These are phyloP conservation scores for Rosa lucieae DNA, from an alignment of 306 rosid genomes.

Conservation along the genomic window DNA sequence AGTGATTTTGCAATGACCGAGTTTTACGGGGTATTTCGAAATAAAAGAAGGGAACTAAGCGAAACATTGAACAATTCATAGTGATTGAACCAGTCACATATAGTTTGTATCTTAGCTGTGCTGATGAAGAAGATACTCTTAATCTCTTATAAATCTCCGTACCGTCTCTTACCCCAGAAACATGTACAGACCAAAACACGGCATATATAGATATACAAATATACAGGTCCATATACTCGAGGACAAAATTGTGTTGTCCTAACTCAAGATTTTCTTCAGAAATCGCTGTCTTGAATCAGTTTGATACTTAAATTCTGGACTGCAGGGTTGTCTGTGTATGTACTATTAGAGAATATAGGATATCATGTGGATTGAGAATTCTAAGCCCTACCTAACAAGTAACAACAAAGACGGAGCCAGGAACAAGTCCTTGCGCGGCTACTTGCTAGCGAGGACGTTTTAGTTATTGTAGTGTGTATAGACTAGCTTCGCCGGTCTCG, in stretches of 20 bases:
- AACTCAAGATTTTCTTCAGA: neutral
- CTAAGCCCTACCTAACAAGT: neutral
- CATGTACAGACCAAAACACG: neutral
- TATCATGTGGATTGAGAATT: neutral
- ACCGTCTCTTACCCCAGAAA: neutral
- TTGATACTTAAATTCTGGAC: neutral
- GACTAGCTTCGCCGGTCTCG: neutral
- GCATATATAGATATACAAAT: neutral
- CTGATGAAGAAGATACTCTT: neutral
- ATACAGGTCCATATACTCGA: neutral
- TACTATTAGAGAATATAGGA: neutral
- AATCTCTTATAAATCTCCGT: neutral
- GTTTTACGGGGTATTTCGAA: neutral
- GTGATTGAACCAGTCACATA: constrained; percentile 7
- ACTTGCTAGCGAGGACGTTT: neutral
- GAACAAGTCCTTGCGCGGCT: neutral
- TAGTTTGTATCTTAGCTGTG: neutral
- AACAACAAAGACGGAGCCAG: neutral
- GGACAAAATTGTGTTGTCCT: neutral
- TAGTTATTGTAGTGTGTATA: neutral
- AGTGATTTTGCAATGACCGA: neutral
- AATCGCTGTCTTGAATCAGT: neutral
- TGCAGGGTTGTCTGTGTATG: neutral
- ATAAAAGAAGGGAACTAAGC: neutral
- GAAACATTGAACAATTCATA: neutral